Evolutionary conservation across 148 eudicot genomes (phyloP).

Genomic region (Rhododendron griersonianum): DNA sequence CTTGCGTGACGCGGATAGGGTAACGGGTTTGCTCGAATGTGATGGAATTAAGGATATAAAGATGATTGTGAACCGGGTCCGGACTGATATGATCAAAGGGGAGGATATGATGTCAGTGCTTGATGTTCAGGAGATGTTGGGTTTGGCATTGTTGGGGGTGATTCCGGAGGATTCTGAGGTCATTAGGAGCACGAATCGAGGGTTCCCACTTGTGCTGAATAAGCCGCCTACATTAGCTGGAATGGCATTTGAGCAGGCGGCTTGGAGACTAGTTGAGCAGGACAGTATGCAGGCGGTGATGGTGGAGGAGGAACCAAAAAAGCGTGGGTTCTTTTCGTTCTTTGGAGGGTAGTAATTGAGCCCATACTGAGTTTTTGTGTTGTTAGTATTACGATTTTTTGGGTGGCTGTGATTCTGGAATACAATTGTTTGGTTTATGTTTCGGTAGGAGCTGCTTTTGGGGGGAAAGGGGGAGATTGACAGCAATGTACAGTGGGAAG

Average conservation of each 20-base stretch:
- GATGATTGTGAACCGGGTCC: constrained; percentile 92
- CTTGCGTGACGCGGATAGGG: constrained; percentile 88
- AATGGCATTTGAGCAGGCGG: constrained; percentile 96
- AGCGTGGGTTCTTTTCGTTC: constrained; percentile 84
- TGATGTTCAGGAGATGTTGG: constrained; percentile 97
- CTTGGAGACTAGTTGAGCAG: constrained; percentile 95
- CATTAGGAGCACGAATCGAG: constrained; percentile 90
- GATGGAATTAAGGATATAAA: constrained; percentile 95
- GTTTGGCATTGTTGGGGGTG: constrained; percentile 80
- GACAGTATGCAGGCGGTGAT: constrained; percentile 98
- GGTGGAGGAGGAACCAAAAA: constrained; percentile 97
- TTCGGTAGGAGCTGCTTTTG: neutral
- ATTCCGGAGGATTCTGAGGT: constrained; percentile 97
- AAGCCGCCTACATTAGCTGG: constrained; percentile 94
- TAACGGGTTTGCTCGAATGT: constrained; percentile 87
- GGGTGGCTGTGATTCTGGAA: neutral
- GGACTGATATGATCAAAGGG: constrained; percentile 89
- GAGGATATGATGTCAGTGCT: constrained; percentile 99
- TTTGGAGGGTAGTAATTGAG: constrained; percentile 54
- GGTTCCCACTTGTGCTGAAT: constrained; percentile 86
- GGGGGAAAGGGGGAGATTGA: constrained; percentile 12
- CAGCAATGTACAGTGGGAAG: constrained; percentile 40
- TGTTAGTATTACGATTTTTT: constrained; percentile 1
- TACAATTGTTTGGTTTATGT: constrained; percentile 1
- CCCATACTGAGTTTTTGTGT: neutral